Evolutionary conservation across 169 alveolate species (phyloP).

Genomic region (Plasmodium blacklocki): DNA sequence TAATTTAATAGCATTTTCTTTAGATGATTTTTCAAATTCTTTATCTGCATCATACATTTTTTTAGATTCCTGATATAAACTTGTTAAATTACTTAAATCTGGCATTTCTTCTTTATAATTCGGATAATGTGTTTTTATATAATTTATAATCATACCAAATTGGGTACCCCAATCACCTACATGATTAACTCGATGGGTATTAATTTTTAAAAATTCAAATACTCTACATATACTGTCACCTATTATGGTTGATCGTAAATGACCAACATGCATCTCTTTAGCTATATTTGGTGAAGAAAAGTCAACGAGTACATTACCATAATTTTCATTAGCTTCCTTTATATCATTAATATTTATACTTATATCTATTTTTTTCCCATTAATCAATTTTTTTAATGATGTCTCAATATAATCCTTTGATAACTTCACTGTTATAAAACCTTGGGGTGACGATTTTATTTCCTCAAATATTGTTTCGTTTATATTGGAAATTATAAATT

Average conservation of each 20-base stretch:
- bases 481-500: slow-evolving; percentile 82
- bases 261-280: slow-evolving; percentile 99
- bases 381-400: slow-evolving; percentile 75
- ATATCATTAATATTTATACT: slow-evolving; percentile 47
- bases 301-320: slow-evolving; percentile 91
- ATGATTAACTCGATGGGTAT: slow-evolving; percentile 94
- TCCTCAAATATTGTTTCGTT: slow-evolving; percentile 77
- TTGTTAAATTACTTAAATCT: slow-evolving; percentile 94
- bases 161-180: slow-evolving; percentile 99
- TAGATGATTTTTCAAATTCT: slow-evolving; percentile 88
- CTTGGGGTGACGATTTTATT: slow-evolving; percentile 89
- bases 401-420: slow-evolving; percentile 71
- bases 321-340: slow-evolving; percentile 21
- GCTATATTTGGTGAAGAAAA: slow-evolving; percentile 99
- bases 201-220: slow-evolving; percentile 86
- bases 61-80: slow-evolving; percentile 96
- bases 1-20: slow-evolving; percentile 90
- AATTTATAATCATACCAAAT: slow-evolving; percentile 98
- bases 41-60: slow-evolving; percentile 88
- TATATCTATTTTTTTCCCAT: slow-evolving; percentile 71
- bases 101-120: slow-evolving; percentile 93
- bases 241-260: slow-evolving; percentile 97
- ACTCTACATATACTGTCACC: slow-evolving; percentile 96
- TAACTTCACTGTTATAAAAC: slow-evolving; percentile 80
- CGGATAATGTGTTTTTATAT: slow-evolving; percentile 91